These are phyloP conservation scores for Ophiosphaerella herpotricha DNA, from an alignment of 2,329 filamentous ascomycete species.

Conservation along the genomic window DNA sequence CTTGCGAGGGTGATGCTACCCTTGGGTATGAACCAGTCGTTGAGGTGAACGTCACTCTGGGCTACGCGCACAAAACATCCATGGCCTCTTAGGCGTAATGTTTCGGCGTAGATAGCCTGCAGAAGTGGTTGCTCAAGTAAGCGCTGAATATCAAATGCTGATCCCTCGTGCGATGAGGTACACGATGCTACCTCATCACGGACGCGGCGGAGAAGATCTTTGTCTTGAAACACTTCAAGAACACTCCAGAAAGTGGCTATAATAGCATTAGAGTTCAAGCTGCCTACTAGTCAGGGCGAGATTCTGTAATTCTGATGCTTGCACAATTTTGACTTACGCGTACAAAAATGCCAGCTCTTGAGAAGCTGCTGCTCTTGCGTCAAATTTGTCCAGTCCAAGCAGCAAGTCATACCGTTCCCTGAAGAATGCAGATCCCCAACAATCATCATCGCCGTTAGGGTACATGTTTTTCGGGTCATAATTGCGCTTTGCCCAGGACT, in stretches of 20 bases:
- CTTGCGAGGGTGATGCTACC: slow-evolving; percentile 28
- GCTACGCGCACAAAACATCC: slow-evolving; percentile 19
- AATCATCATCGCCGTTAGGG: slow-evolving; percentile 4
- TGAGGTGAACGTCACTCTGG: slow-evolving; percentile 26
- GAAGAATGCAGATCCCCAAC: slow-evolving; percentile 13
- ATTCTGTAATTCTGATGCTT: not conserved
- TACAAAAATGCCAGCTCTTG: slow-evolving; percentile 10
- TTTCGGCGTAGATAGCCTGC: slow-evolving; percentile 45
- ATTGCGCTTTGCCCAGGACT: slow-evolving; percentile 12
- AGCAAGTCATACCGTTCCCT: slow-evolving; percentile 6
- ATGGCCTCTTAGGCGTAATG: slow-evolving; percentile 33
- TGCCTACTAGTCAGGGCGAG: not conserved
- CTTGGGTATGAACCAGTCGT: slow-evolving; percentile 29
- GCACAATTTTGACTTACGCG: slow-evolving; percentile 1
- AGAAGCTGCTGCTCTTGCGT: slow-evolving; percentile 7
- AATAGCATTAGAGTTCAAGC: slow-evolving; percentile 6
- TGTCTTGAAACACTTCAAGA: slow-evolving; percentile 27
- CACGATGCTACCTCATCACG: slow-evolving; percentile 6
- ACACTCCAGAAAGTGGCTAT: slow-evolving; percentile 23
- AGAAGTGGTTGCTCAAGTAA: slow-evolving; percentile 25
- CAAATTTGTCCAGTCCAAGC: slow-evolving; percentile 6
- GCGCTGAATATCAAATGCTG: slow-evolving; percentile 6
- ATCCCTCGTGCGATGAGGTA: slow-evolving; percentile 10
- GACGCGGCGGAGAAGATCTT: slow-evolving; percentile 13
- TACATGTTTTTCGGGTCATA: slow-evolving; percentile 20